phyloP scores from a whole-genome alignment of 306 rosid species.

The Fragaria iinumae region DNA sequence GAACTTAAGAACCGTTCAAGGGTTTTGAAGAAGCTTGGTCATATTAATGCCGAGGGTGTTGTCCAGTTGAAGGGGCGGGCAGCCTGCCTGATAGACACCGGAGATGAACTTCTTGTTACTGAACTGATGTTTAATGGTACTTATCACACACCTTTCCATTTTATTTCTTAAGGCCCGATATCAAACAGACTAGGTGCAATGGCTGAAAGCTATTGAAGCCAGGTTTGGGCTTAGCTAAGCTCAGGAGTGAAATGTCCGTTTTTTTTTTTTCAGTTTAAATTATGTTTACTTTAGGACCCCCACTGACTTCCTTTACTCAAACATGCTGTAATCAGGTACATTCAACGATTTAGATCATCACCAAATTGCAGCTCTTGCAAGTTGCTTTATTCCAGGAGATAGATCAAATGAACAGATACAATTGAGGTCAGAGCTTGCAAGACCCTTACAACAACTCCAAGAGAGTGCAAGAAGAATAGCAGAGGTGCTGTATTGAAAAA shows the following conservation, averaged over 20 bases:
- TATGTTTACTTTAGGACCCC: neutral
- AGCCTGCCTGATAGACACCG: conserved; percentile 98
- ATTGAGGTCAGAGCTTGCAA: conserved; percentile 83
- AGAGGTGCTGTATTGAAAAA: conserved; percentile 55
- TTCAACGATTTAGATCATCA: conserved; percentile 95
- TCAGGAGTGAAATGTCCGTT: neutral
- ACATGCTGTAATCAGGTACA: conserved; percentile 56
- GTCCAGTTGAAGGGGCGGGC: conserved; percentile 98
- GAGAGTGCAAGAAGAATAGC: conserved; percentile 97
- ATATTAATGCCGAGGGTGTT: conserved; percentile 85
- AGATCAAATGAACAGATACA: conserved; percentile 90
- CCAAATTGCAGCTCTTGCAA: conserved; percentile 94
- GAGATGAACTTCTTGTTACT: conserved; percentile 96
- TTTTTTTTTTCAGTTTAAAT: neutral
- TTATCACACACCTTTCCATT: conserved; percentile 14
- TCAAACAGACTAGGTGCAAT: neutral
- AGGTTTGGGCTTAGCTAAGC: neutral
- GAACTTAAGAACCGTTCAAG: conserved; percentile 91
- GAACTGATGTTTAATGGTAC: conserved; percentile 98
- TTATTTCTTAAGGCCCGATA: conserved; percentile 4
- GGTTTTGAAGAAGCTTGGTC: conserved; percentile 95
- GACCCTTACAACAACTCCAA: conserved; percentile 95
- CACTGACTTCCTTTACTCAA: neutral
- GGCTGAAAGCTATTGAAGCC: neutral
- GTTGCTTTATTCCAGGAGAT: conserved; percentile 96